Base-by-base conservation (phyloP, 129 eudicot genomes). In the Silybum marianum region DNA sequence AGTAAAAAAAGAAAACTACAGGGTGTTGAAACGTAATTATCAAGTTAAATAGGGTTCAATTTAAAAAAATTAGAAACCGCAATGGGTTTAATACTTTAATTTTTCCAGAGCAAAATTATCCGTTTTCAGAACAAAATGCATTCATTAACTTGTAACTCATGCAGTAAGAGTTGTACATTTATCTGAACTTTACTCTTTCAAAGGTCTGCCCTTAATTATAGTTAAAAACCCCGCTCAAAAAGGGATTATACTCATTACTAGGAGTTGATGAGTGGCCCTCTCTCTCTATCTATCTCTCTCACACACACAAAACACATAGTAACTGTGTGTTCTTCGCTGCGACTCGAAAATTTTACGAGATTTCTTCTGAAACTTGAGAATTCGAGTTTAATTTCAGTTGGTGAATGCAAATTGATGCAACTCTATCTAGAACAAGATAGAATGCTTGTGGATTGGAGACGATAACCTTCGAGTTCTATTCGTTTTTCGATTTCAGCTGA, bases 191-290 rank as follows among this genome's bases (percentile, higher is more conserved):
- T 26, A 79, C 54, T 19, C 6, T 22, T 79, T 79, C 82, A 79
- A 79, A 69, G 82, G 68, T 16, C 69, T 79, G 69, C 0, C 82
- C 82, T 69, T 79, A 79, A 46, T 79, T 79, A 79, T 79, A 69
- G 82, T 69, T 79, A 69, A n/a, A 69, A 78, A 46, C 69, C 82
- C 76, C 82, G 82, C 82, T 44, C 76, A 79, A 79, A 79, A 69
- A 46, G 82, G 74, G 74, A 78, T 69, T 18, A 23, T 42, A 66
- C 82, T 14, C 74, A 16, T 66, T 25, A 67, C n/a, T 25, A 67
- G 81, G 81, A 77, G 74, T 21, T 42, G 54, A 68, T 18, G 42
- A 26, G 32, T 73, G 77, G 48, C 76, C 34, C 71, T 4, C 69
- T 79, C 60, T 78, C 82, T 78, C 75, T 44, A 2, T 11, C 16